A percentile compares a stretch with the other conserved stretches of the same genome.
Evolutionary conservation across 2,329 filamentous ascomycete genomes (phyloP).

Genomic region (Chrysoporthe puriensis): DNA sequence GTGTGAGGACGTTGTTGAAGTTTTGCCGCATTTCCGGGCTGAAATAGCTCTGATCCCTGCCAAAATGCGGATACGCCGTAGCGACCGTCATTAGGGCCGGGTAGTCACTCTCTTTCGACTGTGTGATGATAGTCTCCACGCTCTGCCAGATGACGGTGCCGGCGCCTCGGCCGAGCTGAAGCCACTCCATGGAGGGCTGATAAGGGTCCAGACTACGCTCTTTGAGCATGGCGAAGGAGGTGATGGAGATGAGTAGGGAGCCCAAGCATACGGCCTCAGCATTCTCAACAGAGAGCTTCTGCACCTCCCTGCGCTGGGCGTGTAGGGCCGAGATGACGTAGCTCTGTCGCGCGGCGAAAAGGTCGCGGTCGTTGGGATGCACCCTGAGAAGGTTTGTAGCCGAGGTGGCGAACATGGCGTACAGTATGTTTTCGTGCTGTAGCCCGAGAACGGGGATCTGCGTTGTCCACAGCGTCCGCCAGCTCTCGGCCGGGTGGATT

Average conservation of each 20-base stretch:
- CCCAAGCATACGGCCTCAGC: conserved; percentile 35
- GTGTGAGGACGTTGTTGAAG: conserved; percentile 31
- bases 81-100: conserved; percentile 48
- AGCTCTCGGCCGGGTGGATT: conserved; percentile 28
- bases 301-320: conserved; percentile 34
- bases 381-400: conserved; percentile 33
- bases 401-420: conserved; percentile 33
- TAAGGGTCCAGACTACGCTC: conserved; percentile 34
- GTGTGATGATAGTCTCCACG: conserved; percentile 33
- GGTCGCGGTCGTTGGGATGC: conserved; percentile 28
- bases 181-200: conserved; percentile 34
- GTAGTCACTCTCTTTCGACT: conserved; percentile 49
- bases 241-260: conserved; percentile 34
- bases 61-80: conserved; percentile 41
- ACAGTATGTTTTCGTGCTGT: conserved; percentile 33
- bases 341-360: conserved; percentile 34
- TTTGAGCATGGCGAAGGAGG: conserved; percentile 34
- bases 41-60: conserved; percentile 36
- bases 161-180: conserved; percentile 35
- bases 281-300: conserved; percentile 30
- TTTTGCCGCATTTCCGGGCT: conserved; percentile 31
- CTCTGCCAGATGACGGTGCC: conserved; percentile 36
- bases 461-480: conserved; percentile 31
- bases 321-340: conserved; percentile 35
- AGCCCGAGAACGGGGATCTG: conserved; percentile 32